Evolutionary conservation across 768 basidiomycete species (phyloP).

Genomic region (Crucibulum laeve): DNA sequence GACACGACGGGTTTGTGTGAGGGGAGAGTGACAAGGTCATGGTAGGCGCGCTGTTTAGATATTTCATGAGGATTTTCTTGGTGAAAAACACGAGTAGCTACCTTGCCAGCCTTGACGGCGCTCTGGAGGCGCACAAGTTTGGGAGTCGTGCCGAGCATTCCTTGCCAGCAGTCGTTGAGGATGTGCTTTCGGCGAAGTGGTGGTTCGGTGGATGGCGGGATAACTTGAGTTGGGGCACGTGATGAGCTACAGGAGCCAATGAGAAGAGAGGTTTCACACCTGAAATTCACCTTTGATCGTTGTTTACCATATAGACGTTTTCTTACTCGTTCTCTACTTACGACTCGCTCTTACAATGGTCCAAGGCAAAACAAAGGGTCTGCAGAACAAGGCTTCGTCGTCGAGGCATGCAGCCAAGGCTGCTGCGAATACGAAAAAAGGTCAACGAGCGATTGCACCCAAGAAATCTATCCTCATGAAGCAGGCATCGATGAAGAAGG

Average conservation of each 20-base stretch:
- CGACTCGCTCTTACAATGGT: constrained; percentile 45
- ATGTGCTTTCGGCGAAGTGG: constrained; percentile 15
- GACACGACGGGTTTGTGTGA: constrained; percentile 64
- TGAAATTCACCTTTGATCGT: no score
- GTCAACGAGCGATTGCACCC: constrained; percentile 71
- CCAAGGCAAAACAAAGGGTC: constrained; percentile 84
- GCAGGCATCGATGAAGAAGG: constrained; percentile 76
- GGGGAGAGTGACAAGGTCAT: constrained; percentile 65
- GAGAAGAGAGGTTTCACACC: no score
- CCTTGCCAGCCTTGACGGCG: constrained; percentile 45
- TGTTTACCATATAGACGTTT: neutral
- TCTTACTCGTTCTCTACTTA: neutral
- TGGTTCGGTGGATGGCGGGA: constrained; percentile 41
- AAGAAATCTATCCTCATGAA: constrained; percentile 75
- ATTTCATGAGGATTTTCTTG: constrained; percentile 2
- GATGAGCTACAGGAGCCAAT: constrained; percentile 9
- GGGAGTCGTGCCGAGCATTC: constrained; percentile 42
- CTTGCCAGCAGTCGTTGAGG: constrained; percentile 14
- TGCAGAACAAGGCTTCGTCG: constrained; percentile 51
- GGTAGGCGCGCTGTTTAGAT: constrained; percentile 58
- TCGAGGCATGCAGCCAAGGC: constrained; percentile 61
- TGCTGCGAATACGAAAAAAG: constrained; percentile 73
- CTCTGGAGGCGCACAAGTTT: constrained; percentile 51
- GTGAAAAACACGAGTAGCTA: constrained; percentile 13
- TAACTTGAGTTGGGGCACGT: constrained; percentile 26